phyloP scores from a whole-genome alignment of 2,329 filamentous ascomycete genomes.

The Diaporthe sp. region DNA sequence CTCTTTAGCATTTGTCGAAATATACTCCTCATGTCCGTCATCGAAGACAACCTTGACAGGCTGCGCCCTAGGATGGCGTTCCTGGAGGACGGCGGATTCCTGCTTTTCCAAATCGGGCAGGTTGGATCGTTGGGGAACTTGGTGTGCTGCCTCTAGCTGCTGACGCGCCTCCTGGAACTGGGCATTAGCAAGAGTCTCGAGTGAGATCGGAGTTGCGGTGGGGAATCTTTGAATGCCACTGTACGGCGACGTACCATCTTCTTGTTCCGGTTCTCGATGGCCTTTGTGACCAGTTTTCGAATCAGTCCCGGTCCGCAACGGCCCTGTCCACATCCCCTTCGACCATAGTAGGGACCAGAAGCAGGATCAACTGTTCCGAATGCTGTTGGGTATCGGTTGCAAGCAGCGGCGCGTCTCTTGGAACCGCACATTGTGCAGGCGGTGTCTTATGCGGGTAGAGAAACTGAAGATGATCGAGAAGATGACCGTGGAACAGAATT shows the following conservation, averaged over 20 bases:
- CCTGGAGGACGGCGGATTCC: not conserved
- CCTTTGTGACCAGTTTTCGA: conserved; percentile 24
- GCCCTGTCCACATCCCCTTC: conserved; percentile 5
- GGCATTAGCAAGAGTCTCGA: not conserved
- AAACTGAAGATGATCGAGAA: not conserved
- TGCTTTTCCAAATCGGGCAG: not conserved
- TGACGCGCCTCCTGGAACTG: not conserved
- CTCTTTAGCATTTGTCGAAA: not conserved
- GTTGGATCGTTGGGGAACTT: not conserved
- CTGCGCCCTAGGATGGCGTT: not conserved
- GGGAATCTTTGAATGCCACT: not conserved
- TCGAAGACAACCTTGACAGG: conserved; percentile 8
- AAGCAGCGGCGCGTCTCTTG: conserved; percentile 29
- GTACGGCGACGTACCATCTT: not conserved
- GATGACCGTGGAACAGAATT: not conserved
- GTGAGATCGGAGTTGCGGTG: not conserved
- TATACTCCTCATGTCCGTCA: conserved; percentile 10
- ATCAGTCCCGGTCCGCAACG: conserved; percentile 13
- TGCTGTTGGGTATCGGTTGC: not conserved
- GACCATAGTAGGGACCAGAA: conserved; percentile 1
- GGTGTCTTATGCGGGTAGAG: no score
- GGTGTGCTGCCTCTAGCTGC: not conserved
- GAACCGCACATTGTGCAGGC: conserved; percentile 19
- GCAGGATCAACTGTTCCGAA: not conserved
- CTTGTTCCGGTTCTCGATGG: conserved; percentile 3